Conservation (phyloP, 208 protist species). For the Acanthamoeba lugdunensis region DNA sequence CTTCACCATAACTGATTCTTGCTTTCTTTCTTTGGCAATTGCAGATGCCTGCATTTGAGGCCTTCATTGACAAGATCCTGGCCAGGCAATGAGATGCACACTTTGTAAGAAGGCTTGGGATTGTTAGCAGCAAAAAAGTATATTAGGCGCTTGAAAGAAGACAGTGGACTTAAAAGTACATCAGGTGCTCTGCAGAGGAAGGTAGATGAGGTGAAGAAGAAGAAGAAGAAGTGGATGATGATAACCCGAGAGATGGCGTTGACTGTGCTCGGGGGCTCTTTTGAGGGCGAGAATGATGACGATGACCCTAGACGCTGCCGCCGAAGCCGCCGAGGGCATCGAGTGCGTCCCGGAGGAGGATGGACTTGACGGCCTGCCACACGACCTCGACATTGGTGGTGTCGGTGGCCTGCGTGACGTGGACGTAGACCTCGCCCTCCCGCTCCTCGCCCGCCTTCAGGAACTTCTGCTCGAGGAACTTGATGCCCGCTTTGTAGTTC, state of each 20-base stretch:
- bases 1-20: neutral
- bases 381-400: conserved; percentile 88
- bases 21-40: neutral
- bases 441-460: conserved; percentile 73
- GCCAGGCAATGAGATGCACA: neutral
- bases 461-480: conserved; percentile 86
- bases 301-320: neutral
- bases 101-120: neutral
- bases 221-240: no score
- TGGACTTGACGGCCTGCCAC: conserved; percentile 86
- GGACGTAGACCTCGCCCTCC: conserved; percentile 83
- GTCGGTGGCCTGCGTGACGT: conserved; percentile 88
- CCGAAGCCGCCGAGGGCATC: conserved; percentile 27
- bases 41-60: conserved; percentile 7
- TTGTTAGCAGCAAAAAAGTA: neutral
- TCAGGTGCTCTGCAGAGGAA: no score
- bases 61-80: neutral
- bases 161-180: no score
- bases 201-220: no score
- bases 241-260: no score
- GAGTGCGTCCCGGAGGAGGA: conserved; percentile 77
- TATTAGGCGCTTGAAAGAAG: no score
- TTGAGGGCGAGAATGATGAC: neutral
- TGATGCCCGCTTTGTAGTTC: conserved; percentile 77
- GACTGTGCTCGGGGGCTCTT: no score